Evolutionary conservation across 2,329 filamentous ascomycete species (phyloP), one percentile per base, ranked within the genome.

Genomic region (Monosporascus sp.): DNA sequence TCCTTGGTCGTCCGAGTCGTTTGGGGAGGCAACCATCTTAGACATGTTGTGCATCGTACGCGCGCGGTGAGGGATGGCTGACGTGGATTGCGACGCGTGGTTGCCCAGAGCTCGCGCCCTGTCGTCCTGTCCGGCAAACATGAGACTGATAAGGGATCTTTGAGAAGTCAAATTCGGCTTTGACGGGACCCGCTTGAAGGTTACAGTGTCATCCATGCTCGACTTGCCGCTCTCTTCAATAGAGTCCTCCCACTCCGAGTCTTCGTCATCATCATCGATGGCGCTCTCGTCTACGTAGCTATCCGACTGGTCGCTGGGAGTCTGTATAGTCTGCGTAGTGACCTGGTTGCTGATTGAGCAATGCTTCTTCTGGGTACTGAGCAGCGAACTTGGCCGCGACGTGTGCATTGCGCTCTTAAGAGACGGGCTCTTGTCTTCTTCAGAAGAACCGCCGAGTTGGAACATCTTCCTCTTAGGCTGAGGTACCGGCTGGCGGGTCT

Each of bases 171-270:
- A 78, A 65, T 96, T 90, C 7, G 86, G 84, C 69, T 86, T 86
- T 41, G 92, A 97, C 69, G 96, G 90, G 48, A 97, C 91, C 8
- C 94, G 88, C 70, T 92, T 86, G 79, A 99, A 99, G 63, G 90
- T 78, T 20, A 83, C 81, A 65, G 83, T 86, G 56, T 94, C 88
- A 57, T 94, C 89, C 50, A 91, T 80, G 67, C 89, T 95, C 1
- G 89, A 89, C 61, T 89, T 88, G 53, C 86, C 88, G 67, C 88
- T 94, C 62, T 95, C 89, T 57, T 89, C 88, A 22, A 89, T 83
- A 0, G 87, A 90, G 64, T 82, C 77, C 64, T 87, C 78, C 76
- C 82, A 81, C 51, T 83, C 82, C 48, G 72, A 82, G 54, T 69
- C 77, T 55, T 82, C 79, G n/a, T 85, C 83, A 51, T 88, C 85